Evolutionary conservation across 139 green algal species (phyloP), one percentile per base, ranked within the genome.

Genomic region (Volvox reticuliferus): DNA sequence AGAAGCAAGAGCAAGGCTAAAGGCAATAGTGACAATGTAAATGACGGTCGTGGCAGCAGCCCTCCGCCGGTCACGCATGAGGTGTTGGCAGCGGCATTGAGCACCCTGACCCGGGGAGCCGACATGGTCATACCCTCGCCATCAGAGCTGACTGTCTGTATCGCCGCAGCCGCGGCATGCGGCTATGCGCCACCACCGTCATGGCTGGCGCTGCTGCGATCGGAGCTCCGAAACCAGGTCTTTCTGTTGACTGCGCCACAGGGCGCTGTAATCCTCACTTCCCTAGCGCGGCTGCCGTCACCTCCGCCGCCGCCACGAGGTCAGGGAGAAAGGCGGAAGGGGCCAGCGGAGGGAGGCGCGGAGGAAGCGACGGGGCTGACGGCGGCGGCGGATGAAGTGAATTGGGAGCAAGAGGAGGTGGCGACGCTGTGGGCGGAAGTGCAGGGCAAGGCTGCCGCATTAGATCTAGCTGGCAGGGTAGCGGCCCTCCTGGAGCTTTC

Each of bases 181-280:
- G 71, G 73, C 50, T 76, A 30, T 55, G 17, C 36, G 86, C 86
- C 73, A 44, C 73, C 69, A 0, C 30, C 44, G 12, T 30, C 50
- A 30, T 90, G 86, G 86, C 73, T 76, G 50, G 86, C 63, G 18
- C n/a, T 90, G 86, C 50, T 90, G 20, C 73, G 20, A 19, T 63
- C 32, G 0, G 86, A 90, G 86, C 50, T 90, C 18, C 86, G 71
- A 26, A 83, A 50, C 86, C 86, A 90, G 86, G 2, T 84, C 12
- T 83, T 84, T 21, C 30, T 90, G 30, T 32, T 90, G 19, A 84
- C 30, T 1, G 12, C 73, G 2, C 26, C 21, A 12, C 73, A 90
- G 20, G 86, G 50, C 30, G 73, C 86, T 14, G 73, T 90, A 6
- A 63, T 69, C 26, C 50, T 83, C 30, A 44, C 6, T 2, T 37